Evolutionary conservation across 306 rosid species (phyloP), one percentile per base, ranked within the genome.

Genomic region (Prunus padus): DNA sequence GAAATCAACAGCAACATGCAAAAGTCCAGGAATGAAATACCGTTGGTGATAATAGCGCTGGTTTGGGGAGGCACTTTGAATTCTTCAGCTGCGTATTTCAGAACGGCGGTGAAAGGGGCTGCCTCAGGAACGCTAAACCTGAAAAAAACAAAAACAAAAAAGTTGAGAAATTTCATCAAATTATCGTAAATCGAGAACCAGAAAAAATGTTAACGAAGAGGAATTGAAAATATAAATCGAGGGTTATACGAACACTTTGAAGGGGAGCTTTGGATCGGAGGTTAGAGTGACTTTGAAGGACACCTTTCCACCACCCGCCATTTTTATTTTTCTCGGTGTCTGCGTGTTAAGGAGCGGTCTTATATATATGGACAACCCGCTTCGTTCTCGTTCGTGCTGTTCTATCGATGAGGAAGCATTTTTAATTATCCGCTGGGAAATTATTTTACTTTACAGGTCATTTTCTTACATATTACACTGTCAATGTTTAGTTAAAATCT

Each of bases 31-130:
- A 62, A 61, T 20, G 2, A 69, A 51, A 42, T 82, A 92, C 97
- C 99, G 71, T 95, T 90, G 87, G 99, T 92, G 92, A 95, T 95
- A 23, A 95, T 92, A 47, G 98, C 99, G 79, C 99, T 92, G 82
- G 99, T 92, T 65, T 95, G 98, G 13, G 99, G 97, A 68, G 99
- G 99, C 75, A 92, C 99, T 80, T 95, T 95, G 91, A 95, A 95
- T 85, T 95, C 97, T 76, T 95, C 99, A 8, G 98, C 98, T 0
- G 98, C 97, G 75, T 87, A 95, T 90, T 92, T 92, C 80, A 95
- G 93, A 72, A 95, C 99, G 57, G 98, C 99, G 3, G 99, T 96
- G 80, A 96, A 96, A 69, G 98, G 99, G 11, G 98, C 98, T 64
- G 97, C 99, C 84, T 96, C 98, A 0, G 98, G 99, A 63, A 96